Evolutionary conservation across 179 eudicot genomes (phyloP), one percentile per base, ranked within the genome.

Genomic region (Dionaea muscipula): DNA sequence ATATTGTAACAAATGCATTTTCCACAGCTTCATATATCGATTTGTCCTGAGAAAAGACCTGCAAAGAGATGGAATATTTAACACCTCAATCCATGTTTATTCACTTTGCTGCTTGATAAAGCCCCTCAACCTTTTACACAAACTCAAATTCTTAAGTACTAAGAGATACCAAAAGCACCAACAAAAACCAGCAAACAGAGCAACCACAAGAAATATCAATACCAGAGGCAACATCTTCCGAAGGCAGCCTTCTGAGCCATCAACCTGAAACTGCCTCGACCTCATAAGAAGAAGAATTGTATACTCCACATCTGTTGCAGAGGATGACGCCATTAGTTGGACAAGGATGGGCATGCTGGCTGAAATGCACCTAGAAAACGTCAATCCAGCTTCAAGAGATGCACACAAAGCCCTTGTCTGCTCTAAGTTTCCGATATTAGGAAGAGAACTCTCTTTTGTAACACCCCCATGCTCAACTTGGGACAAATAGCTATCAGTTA

Each of bases 211-310:
- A 59, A 65, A 55, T n/a, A n/a, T 44, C 36, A 66, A 66, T 82
- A 90, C 97, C 94, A 90, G 65, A 24, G 97, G 97, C 56, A 90
- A 75, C 95, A 90, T 90, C 75, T 86, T 90, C 43, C 90, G 83
- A 13, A 90, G 94, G 72, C 90, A 81, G 57, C 76, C 73, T 68
- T 83, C 97, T 56, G 97, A 83, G 17, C 83, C 97, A 75, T 90
- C 97, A 72, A 90, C 80, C 59, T 86, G 94, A 56, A 90, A 90
- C 56, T 90, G 97, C 60, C 81, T 78, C 74, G 94, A 86, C 64
- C 97, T 81, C 97, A 90, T 90, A 57, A 90, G 83, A 66, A 90
- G 59, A 44, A 80, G 80, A 68, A 90, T 90, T 53, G 95, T 80
- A 70, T 90, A 75, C 63, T 90, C 97, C 23, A 90, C 97, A 59